phyloP scores from a whole-genome alignment of 2,329 filamentous ascomycete species.

The Emergomyces orientalis region DNA sequence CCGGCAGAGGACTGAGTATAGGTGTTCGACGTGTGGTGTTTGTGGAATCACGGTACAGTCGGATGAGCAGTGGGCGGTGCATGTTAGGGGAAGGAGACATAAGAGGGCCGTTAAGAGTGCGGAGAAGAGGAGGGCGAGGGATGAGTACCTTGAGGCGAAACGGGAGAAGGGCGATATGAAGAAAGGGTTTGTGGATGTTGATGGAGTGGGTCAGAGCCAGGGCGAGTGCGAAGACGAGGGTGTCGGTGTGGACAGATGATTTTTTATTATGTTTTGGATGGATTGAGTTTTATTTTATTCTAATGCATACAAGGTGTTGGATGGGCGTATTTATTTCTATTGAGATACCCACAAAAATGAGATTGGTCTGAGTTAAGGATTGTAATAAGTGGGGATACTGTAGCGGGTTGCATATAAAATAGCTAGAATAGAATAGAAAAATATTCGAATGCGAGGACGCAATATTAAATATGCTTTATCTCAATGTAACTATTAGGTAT shows the following conservation, averaged over 20 bases:
- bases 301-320: neutral
- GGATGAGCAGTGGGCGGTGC: conserved; percentile 40
- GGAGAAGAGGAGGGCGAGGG: conserved; percentile 24
- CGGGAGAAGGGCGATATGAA: neutral
- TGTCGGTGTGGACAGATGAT: neutral
- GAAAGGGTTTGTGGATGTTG: neutral
- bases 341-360: neutral
- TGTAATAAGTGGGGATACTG: neutral
- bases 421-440: neutral
- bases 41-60: conserved; percentile 51
- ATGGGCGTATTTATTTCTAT: neutral
- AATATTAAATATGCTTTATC: neutral
- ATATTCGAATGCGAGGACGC: neutral
- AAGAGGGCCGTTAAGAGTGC: conserved; percentile 42
- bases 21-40: conserved; percentile 52
- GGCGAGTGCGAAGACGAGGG: neutral
- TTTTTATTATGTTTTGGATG: neutral
- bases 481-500: neutral
- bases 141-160: conserved; percentile 24
- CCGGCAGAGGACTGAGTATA: neutral
- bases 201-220: neutral
- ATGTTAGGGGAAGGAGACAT: conserved; percentile 49
- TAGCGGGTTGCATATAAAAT: neutral
- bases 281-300: neutral
- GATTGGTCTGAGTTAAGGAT: neutral